These are phyloP conservation scores for Carex parvula DNA, from an alignment of 176 grass and related monocot genomes.

Conservation along the genomic window DNA sequence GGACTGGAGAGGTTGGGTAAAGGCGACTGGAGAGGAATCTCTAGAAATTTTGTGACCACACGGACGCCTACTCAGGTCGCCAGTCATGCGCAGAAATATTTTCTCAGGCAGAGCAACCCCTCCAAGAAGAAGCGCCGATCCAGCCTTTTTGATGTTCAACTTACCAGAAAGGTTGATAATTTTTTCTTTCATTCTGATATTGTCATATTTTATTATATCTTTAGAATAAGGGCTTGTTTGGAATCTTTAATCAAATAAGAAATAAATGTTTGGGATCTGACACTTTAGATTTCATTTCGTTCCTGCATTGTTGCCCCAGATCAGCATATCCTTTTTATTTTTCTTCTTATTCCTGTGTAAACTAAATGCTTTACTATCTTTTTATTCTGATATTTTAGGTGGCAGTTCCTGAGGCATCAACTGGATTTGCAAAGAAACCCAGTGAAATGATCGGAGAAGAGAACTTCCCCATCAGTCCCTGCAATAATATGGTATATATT, in stretches of 20 bases:
- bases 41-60: conserved; percentile 74
- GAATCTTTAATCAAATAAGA: not conserved
- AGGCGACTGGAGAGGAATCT: conserved; percentile 93
- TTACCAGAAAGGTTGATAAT: not conserved
- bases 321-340: not conserved
- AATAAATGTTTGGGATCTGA: not conserved
- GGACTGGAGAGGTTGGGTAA: conserved; percentile 75
- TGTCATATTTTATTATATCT: not conserved
- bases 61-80: conserved; percentile 93
- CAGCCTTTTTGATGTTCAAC: conserved; percentile 81
- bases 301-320: not conserved
- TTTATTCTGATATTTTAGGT: conserved; percentile 15
- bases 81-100: conserved; percentile 97
- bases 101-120: conserved; percentile 74
- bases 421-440: not conserved
- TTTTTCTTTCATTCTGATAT: not conserved
- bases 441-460: not conserved
- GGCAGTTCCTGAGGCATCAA: conserved; percentile 5
- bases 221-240: not conserved
- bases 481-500: conserved; percentile 18
- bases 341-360: not conserved
- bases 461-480: not conserved
- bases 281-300: not conserved
- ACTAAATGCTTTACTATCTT: not conserved
- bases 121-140: conserved; percentile 83